phyloP scores from a whole-genome alignment of 2,329 filamentous ascomycete species.

The Ascochyta fabae region DNA sequence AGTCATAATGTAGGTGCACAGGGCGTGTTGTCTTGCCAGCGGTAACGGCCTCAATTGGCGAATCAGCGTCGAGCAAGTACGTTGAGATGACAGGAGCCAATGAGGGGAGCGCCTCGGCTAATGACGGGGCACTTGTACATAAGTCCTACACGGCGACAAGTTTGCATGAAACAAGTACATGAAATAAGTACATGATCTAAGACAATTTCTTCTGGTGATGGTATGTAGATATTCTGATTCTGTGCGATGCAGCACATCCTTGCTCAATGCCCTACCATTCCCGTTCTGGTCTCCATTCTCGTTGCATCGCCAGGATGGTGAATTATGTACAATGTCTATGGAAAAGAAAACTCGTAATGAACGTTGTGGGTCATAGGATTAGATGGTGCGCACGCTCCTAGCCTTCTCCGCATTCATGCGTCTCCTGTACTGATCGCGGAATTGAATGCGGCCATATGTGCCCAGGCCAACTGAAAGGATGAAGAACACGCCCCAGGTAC shows the following conservation, averaged over 20 bases:
- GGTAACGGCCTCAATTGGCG: neutral
- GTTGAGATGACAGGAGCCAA: neutral
- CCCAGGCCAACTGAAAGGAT: slow-evolving; percentile 66
- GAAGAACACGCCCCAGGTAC: slow-evolving; percentile 64
- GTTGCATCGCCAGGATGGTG: slow-evolving; percentile 18
- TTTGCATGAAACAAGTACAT: too few relatives aligned
- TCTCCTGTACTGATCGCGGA: slow-evolving; percentile 67
- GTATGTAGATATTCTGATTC: neutral
- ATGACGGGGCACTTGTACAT: neutral
- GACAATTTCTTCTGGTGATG: neutral
- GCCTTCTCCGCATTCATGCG: slow-evolving; percentile 54
- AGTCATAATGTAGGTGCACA: slow-evolving; percentile 16
- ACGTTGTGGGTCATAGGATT: slow-evolving; percentile 14
- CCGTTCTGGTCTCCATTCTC: neutral
- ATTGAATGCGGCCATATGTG: slow-evolving; percentile 70
- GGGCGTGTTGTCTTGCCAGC: slow-evolving; percentile 7
- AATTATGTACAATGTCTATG: slow-evolving; percentile 31
- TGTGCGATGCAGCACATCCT: neutral
- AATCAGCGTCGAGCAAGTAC: neutral
- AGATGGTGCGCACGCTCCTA: slow-evolving; percentile 45
- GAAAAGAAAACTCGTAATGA: slow-evolving; percentile 9
- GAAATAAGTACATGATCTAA: neutral
- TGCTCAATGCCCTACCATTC: neutral
- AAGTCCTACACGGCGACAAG: neutral
- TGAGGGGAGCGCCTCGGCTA: slow-evolving; percentile 1